Conservation (phyloP, 2,329 filamentous ascomycete species). For the Pseudopithomyces maydicus region DNA sequence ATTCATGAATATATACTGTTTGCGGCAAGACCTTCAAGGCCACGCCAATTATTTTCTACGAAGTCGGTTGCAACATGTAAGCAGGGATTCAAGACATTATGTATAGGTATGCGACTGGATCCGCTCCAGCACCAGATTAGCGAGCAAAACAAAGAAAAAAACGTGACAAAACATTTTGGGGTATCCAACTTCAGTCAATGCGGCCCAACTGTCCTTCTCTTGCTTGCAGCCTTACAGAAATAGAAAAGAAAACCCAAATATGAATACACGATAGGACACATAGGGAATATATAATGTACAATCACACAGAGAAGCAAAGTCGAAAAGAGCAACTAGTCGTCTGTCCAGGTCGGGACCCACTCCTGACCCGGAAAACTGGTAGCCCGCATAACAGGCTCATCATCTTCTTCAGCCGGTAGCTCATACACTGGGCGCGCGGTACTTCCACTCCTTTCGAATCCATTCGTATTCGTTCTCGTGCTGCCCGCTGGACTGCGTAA, state of each 20-base stretch:
- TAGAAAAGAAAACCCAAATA: neutral
- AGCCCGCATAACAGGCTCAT: conserved; percentile 65
- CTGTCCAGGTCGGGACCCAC: conserved; percentile 62
- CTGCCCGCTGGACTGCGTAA: conserved; percentile 37
- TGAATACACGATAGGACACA: conserved; percentile 7
- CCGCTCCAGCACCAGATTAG: neutral
- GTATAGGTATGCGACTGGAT: conserved; percentile 1
- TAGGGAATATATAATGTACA: conserved; percentile 9
- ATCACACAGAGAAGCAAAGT: neutral
- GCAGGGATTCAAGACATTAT: conserved; percentile 2
- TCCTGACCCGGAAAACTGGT: conserved; percentile 74
- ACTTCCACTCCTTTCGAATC: conserved; percentile 35
- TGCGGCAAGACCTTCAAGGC: too few relatives aligned
- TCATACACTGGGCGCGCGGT: conserved; percentile 35
- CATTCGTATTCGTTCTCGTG: conserved; percentile 26
- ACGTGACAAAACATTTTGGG: conserved; percentile 13
- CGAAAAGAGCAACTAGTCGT: conserved; percentile 24
- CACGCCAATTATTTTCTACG: too few relatives aligned
- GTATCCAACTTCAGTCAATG: conserved; percentile 28
- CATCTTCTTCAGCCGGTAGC: conserved; percentile 48
- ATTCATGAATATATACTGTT: too few relatives aligned
- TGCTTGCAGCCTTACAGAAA: neutral
- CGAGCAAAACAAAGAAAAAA: conserved; percentile 2
- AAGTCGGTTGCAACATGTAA: too few relatives aligned
- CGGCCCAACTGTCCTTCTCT: neutral